A percentile compares a stretch with the other conserved stretches of the same genome.
Conservation (phyloP, 1,284 basidiomycete species). For the Tausonia pullulans region DNA sequence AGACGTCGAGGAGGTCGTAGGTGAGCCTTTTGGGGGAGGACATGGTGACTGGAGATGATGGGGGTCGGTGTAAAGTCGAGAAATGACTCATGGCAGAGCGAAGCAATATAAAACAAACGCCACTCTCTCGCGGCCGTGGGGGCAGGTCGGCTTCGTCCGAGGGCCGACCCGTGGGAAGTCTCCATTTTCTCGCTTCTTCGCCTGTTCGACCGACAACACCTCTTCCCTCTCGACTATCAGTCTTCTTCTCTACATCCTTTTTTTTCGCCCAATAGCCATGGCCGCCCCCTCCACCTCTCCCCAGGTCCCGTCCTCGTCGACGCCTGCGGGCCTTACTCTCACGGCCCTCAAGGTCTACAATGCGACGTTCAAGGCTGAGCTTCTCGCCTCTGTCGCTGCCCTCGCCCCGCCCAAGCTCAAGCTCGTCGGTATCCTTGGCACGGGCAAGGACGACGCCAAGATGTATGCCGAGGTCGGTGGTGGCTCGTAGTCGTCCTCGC, state of each 20-base stretch:
- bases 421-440: constrained; percentile 85
- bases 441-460: constrained; percentile 71
- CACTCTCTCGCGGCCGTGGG: too few species aligned
- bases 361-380: constrained; percentile 34
- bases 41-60: background rate
- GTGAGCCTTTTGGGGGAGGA: background rate
- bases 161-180: too few species aligned
- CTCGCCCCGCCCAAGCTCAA: constrained; percentile 23
- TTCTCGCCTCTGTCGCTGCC: constrained; percentile 24
- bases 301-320: too few species aligned
- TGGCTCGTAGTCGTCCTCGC: background rate
- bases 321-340: constrained; percentile 27
- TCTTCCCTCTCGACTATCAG: too few species aligned
- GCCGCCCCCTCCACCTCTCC: too few species aligned
- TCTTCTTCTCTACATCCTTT: too few species aligned
- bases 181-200: too few species aligned
- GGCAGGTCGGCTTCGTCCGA: too few species aligned
- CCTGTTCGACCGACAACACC: too few species aligned
- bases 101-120: too few species aligned
- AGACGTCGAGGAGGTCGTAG: constrained; percentile 12
- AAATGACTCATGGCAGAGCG: too few species aligned
- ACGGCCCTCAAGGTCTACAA: constrained; percentile 34
- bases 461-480: constrained; percentile 62
- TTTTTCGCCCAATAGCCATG: too few species aligned
- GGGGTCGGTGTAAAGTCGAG: background rate